These are phyloP conservation scores for Phialophora chinensis DNA, from an alignment of 2,329 filamentous ascomycete species.

Conservation along the genomic window DNA sequence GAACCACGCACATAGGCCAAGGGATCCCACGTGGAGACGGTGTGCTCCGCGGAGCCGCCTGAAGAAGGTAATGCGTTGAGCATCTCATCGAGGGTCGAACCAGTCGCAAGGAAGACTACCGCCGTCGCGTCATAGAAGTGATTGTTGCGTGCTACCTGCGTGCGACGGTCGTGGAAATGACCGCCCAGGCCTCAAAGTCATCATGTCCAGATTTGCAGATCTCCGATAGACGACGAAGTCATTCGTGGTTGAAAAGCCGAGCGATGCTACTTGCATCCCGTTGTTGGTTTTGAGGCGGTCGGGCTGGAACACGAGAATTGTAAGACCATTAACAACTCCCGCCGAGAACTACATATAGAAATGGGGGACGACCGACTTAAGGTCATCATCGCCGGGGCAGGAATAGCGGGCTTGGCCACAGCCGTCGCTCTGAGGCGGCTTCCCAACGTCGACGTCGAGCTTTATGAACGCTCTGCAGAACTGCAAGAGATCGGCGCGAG, in stretches of 20 bases:
- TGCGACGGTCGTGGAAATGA: constrained; percentile 1
- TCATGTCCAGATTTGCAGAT: not conserved
- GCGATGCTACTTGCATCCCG: not conserved
- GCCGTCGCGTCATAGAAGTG: constrained; percentile 4
- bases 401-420: constrained; percentile 58
- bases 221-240: not conserved
- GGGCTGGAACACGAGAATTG: not conserved
- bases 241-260: not conserved
- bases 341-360: no score
- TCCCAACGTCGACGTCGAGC: constrained; percentile 45
- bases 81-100: no score
- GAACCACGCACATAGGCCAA: not conserved
- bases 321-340: not conserved
- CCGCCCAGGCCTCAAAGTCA: not conserved
- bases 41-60: not conserved
- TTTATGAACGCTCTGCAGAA: constrained; percentile 58
- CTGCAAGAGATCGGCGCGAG: constrained; percentile 57
- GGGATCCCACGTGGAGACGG: not conserved
- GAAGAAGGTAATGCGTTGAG: not conserved
- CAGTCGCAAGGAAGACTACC: not conserved
- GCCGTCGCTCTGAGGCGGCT: constrained; percentile 55
- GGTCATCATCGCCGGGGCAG: constrained; percentile 58
- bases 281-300: not conserved
- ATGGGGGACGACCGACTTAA: constrained; percentile 42
- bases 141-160: constrained; percentile 2